Conservation (phyloP, 345 rosid species). For the Eucalyptus sideroxylon region DNA sequence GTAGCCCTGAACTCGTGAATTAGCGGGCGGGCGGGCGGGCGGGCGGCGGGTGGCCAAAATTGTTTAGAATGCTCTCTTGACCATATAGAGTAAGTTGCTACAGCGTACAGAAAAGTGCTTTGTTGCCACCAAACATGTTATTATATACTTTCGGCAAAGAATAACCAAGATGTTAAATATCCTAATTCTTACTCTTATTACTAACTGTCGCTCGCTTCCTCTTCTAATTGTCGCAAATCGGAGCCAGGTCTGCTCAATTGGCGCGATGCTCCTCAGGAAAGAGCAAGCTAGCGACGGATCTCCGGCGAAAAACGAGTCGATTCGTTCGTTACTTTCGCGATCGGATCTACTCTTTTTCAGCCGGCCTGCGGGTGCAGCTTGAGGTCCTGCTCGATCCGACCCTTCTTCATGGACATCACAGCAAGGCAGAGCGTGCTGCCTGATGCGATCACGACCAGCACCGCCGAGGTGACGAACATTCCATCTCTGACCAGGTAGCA, state of each 20-base stretch:
- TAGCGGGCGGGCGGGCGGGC: neutral
- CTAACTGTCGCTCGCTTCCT: neutral
- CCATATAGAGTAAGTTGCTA: neutral
- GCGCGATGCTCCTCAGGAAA: neutral
- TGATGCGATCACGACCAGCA: conserved; percentile 18
- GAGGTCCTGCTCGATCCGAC: neutral
- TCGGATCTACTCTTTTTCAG: neutral
- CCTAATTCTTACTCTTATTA: neutral
- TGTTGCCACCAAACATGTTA: neutral
- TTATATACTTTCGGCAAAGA: neutral
- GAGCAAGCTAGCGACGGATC: neutral
- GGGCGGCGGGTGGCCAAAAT: neutral
- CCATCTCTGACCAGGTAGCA: conserved; percentile 66
- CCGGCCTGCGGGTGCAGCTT: neutral
- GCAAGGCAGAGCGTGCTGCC: conserved; percentile 27
- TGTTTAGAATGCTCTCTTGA: neutral
- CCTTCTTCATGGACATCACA: neutral
- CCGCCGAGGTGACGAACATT: conserved; percentile 38
- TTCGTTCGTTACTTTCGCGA: neutral
- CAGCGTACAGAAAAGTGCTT: neutral
- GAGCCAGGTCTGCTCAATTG: accelerated
- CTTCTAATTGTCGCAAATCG: neutral
- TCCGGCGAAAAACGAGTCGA: neutral
- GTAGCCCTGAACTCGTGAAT: neutral
- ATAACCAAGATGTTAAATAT: neutral